A percentile compares a stretch with the other conserved stretches of the same genome.
Evolutionary conservation across 73 alveolate genomes (phyloP).

Genomic region (Paramecium tetraurelia): DNA sequence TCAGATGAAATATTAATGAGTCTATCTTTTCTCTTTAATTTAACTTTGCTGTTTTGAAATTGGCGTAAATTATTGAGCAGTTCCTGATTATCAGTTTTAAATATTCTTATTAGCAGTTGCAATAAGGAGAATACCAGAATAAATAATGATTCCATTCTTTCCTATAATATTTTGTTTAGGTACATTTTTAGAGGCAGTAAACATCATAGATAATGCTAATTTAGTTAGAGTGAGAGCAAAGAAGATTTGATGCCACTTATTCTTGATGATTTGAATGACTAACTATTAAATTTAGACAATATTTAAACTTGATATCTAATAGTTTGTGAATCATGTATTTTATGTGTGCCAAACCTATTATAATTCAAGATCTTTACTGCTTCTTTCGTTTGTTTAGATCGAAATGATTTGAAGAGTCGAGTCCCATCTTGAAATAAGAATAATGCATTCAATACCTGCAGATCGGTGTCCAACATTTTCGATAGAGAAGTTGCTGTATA

Average conservation of each 20-base stretch:
- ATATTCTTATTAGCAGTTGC: not conserved
- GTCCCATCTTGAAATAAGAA: not conserved
- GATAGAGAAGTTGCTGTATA: not conserved
- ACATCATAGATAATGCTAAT: not conserved
- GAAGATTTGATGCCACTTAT: not conserved
- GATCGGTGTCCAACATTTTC: not conserved
- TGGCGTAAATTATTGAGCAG: not conserved
- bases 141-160: not conserved
- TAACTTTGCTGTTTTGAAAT: not conserved
- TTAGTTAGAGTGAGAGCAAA: not conserved
- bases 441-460: not conserved
- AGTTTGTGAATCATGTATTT: not conserved
- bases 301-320: not conserved
- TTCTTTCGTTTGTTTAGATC: not conserved
- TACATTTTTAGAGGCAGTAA: not conserved
- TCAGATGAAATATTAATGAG: not conserved
- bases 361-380: not conserved
- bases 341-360: not conserved
- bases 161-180: not conserved
- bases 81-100: not conserved
- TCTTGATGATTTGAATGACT: not conserved
- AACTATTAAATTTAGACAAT: not conserved
- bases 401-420: not conserved
- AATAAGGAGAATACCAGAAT: not conserved
- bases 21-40: not conserved